Evolutionary conservation across 108 stramenopile genomes (phyloP).

Genomic region (Stephanodiscus minutulus): DNA sequence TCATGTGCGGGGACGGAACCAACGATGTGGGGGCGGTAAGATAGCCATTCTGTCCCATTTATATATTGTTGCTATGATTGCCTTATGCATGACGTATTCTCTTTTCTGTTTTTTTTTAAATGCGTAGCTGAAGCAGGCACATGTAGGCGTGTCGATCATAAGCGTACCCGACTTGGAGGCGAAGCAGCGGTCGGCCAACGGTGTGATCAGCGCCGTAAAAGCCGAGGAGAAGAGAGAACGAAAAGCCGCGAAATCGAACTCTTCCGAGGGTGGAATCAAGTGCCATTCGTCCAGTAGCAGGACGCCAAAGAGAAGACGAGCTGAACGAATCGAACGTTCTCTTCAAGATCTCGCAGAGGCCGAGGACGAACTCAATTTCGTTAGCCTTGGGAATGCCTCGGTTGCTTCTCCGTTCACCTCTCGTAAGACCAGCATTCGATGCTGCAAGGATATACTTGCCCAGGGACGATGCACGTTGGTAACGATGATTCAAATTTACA

Average conservation of each 20-base stretch:
- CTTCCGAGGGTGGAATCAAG: slow-evolving; percentile 25
- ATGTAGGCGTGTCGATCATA: slow-evolving; percentile 96
- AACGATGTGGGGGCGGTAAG: slow-evolving; percentile 98
- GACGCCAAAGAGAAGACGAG: slow-evolving; percentile 32
- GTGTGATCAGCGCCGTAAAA: slow-evolving; percentile 51
- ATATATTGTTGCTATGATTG: not conserved
- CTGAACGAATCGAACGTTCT: slow-evolving; percentile 50
- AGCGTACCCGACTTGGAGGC: slow-evolving; percentile 91
- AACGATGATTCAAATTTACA: slow-evolving; percentile 93
- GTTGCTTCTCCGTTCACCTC: slow-evolving; percentile 98
- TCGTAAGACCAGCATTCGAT: slow-evolving; percentile 79
- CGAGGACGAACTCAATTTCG: slow-evolving; percentile 70
- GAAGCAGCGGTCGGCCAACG: slow-evolving; percentile 68
- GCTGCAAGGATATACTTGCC: slow-evolving; percentile 86
- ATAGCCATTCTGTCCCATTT: slow-evolving; percentile 48
- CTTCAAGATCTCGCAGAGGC: slow-evolving; percentile 71
- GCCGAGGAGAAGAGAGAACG: slow-evolving; percentile 53
- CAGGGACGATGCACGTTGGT: slow-evolving; percentile 96
- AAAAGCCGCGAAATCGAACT: slow-evolving; percentile 31
- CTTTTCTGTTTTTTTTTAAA: not conserved
- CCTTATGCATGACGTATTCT: not conserved
- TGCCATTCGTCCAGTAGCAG: slow-evolving; percentile 10
- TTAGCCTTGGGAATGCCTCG: slow-evolving; percentile 95
- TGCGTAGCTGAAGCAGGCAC: slow-evolving; percentile 73
- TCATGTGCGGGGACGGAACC: slow-evolving; percentile 99